These are phyloP conservation scores for Coprinopsis sp. DNA, from an alignment of 768 basidiomycete species.

Conservation along the genomic window DNA sequence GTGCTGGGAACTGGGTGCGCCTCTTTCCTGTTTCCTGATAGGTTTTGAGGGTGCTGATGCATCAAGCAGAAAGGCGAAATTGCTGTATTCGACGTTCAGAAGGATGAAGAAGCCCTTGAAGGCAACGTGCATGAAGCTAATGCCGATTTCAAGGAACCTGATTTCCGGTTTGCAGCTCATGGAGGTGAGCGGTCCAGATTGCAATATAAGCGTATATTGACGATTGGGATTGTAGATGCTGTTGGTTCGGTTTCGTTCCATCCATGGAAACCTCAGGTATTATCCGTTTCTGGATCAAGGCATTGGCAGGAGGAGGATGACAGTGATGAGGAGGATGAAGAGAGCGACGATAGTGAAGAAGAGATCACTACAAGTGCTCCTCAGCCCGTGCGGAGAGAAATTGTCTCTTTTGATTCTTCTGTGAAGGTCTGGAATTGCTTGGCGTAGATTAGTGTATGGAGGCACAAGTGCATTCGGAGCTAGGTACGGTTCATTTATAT, in stretches of 20 bases:
- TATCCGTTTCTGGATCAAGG: conserved; percentile 77
- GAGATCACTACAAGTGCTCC: too few species aligned
- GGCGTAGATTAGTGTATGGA: too few species aligned
- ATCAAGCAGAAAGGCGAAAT: conserved; percentile 52
- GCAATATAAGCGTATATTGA: neutral
- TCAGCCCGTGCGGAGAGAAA: too few species aligned
- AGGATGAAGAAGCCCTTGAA: conserved; percentile 5
- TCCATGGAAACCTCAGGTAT: conserved; percentile 50
- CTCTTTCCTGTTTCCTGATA: neutral
- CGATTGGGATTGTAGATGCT: conserved; percentile 47
- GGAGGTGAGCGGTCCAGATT: conserved; percentile 36
- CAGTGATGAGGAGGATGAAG: too few species aligned
- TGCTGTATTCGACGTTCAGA: conserved; percentile 50
- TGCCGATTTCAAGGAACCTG: conserved; percentile 16
- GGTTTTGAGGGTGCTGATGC: neutral
- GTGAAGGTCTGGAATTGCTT: too few species aligned
- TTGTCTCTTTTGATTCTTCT: too few species aligned
- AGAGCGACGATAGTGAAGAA: too few species aligned
- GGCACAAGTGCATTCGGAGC: too few species aligned
- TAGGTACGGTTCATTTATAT: too few species aligned
- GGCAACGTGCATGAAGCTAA: conserved; percentile 13
- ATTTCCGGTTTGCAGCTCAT: conserved; percentile 48
- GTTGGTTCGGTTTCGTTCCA: conserved; percentile 73
- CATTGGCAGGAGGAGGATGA: conserved; percentile 41
- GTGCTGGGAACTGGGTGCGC: conserved; percentile 65